phyloP scores from a whole-genome alignment of 2,329 filamentous ascomycete genomes.

The Metarhizium rileyi region DNA sequence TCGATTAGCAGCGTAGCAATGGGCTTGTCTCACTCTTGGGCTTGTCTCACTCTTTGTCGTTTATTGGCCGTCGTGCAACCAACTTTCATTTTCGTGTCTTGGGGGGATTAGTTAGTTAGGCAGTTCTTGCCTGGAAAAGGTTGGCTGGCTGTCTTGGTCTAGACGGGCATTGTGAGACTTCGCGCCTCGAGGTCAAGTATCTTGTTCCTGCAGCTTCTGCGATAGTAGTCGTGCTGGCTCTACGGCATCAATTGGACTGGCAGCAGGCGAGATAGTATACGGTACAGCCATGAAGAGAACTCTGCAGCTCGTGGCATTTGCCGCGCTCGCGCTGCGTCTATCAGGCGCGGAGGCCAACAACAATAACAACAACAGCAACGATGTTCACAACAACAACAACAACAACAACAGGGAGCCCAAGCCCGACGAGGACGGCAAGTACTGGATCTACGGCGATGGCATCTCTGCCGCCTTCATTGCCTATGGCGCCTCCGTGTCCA shows the following conservation, averaged over 20 bases:
- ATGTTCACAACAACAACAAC: slow-evolving; percentile 3
- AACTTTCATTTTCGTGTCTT: too few species aligned
- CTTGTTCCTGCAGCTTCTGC: background rate
- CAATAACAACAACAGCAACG: slow-evolving; percentile 9
- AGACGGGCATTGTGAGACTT: too few species aligned
- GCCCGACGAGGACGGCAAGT: slow-evolving; percentile 55
- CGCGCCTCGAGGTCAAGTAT: too few species aligned
- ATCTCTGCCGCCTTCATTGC: slow-evolving; percentile 62
- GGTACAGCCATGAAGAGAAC: slow-evolving; percentile 14
- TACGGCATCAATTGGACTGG: background rate
- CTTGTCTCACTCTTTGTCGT: background rate
- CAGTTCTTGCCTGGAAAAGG: too few species aligned
- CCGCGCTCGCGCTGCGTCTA: slow-evolving; percentile 10
- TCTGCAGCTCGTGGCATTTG: slow-evolving; percentile 8
- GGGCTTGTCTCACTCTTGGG: too few species aligned
- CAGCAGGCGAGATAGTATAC: background rate
- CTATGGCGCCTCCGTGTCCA: slow-evolving; percentile 64
- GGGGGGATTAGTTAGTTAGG: too few species aligned
- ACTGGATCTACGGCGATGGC: slow-evolving; percentile 57
- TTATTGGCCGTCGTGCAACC: background rate
- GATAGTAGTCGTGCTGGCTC: too few species aligned
- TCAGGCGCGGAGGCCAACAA: slow-evolving; percentile 7
- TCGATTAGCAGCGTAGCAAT: background rate
- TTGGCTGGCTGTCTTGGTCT: too few species aligned
- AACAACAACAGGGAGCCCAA: slow-evolving; percentile 13